Conservation (phyloP, 2,329 filamentous ascomycete species). For the Beauveria sp. region DNA sequence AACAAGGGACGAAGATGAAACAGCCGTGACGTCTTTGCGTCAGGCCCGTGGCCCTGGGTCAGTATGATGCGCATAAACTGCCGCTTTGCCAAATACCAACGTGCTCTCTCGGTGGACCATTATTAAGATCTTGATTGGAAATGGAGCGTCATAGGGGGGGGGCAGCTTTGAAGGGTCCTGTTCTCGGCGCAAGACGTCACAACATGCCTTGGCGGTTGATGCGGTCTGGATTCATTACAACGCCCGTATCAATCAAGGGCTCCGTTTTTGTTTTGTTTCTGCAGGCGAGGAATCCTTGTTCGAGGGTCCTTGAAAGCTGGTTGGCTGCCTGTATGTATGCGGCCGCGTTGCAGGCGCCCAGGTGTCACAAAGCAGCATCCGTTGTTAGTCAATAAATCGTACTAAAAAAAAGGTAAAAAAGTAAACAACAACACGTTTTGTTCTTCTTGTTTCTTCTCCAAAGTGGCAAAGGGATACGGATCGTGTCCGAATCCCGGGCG, state of each 20-base stretch:
- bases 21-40: slow-evolving; percentile 4
- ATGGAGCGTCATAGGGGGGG: neutral
- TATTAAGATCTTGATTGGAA: neutral
- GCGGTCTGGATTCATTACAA: neutral
- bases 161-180: neutral
- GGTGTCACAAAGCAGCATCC: neutral
- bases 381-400: neutral
- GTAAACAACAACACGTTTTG: neutral
- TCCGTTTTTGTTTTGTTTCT: neutral
- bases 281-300: neutral
- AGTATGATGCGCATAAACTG: neutral
- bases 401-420: neutral
- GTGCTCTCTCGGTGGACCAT: neutral
- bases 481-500: neutral
- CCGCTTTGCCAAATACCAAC: neutral
- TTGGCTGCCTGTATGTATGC: too few relatives aligned
- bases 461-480: neutral
- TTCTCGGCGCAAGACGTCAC: neutral
- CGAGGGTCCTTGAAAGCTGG: too few relatives aligned
- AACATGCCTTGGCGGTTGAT: neutral
- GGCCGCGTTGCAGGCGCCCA: neutral
- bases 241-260: too few relatives aligned
- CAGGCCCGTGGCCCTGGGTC: neutral
- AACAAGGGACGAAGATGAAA: slow-evolving; percentile 8
- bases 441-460: neutral